Conservation (phyloP, 169 alveolate species). For the Cryptosporidium ryanae region DNA sequence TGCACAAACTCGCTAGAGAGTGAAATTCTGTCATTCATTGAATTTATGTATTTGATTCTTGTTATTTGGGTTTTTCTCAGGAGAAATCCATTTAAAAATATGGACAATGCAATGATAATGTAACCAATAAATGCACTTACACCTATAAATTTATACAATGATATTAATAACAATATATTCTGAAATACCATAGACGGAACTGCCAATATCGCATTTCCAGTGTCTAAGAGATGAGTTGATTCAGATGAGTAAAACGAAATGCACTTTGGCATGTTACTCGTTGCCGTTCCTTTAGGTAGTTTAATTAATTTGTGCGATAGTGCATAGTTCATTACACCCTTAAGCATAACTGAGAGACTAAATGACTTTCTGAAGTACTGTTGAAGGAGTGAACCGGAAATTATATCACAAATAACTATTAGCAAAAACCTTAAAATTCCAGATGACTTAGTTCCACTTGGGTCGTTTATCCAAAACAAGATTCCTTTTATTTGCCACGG, state of each 20-base stretch:
- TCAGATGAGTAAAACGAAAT: constrained; percentile 59
- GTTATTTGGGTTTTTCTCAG: constrained; percentile 23
- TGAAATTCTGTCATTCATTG: constrained; percentile 58
- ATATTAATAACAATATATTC: constrained; percentile 42
- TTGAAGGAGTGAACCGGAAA: constrained; percentile 46
- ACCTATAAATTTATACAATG: constrained; percentile 53
- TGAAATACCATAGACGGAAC: constrained; percentile 70
- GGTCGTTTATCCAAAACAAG: constrained; percentile 42
- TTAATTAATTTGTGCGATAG: constrained; percentile 26
- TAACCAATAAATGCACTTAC: constrained; percentile 70
- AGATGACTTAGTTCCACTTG: constrained; percentile 11
- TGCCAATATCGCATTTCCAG: constrained; percentile 52
- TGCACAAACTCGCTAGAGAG: constrained; percentile 39
- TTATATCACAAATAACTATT: constrained; percentile 37
- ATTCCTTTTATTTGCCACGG: constrained; percentile 69
- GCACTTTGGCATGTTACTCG: constrained; percentile 30
- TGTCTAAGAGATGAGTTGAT: constrained; percentile 27
- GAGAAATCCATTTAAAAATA: constrained; percentile 41
- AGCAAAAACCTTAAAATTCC: constrained; percentile 24
- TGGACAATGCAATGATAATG: constrained; percentile 29
- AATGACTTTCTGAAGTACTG: constrained; percentile 65
- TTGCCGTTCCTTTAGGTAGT: constrained; percentile 29
- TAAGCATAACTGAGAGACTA: constrained; percentile 53
- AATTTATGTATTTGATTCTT: constrained; percentile 26
- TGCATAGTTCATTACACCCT: constrained; percentile 61